phyloP scores from a whole-genome alignment of 2,329 filamentous ascomycete genomes.

The Claviceps purpurea region DNA sequence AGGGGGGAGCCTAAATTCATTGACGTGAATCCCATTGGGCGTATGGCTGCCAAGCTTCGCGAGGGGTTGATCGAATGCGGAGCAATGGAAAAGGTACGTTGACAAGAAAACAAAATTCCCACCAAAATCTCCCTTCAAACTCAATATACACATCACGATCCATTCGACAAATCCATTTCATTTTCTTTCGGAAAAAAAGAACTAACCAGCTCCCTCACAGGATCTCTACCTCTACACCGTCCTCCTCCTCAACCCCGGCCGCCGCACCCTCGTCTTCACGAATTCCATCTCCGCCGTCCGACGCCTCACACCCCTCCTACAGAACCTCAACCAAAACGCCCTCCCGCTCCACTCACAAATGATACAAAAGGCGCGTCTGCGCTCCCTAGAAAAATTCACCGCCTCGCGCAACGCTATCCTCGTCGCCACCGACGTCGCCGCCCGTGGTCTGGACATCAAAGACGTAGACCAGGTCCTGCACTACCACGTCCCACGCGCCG shows the following conservation, averaged over 20 bases:
- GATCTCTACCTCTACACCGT: slow-evolving; percentile 89
- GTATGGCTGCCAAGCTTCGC: slow-evolving; percentile 75
- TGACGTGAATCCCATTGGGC: slow-evolving; percentile 76
- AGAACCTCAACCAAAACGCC: slow-evolving; percentile 65
- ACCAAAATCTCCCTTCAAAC: not conserved
- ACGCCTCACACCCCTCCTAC: slow-evolving; percentile 69
- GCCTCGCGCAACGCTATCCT: slow-evolving; percentile 55
- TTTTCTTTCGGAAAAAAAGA: not conserved
- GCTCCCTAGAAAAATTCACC: slow-evolving; percentile 81
- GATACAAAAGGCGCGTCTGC: slow-evolving; percentile 88
- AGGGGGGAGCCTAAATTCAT: slow-evolving; percentile 77
- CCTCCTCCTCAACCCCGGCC: slow-evolving; percentile 66
- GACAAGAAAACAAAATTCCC: not conserved
- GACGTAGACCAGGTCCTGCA: slow-evolving; percentile 82
- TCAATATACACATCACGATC: not conserved
- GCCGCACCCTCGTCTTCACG: slow-evolving; percentile 79
- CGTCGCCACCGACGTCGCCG: slow-evolving; percentile 86
- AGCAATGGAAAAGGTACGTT: slow-evolving; percentile 72
- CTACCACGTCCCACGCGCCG: slow-evolving; percentile 85
- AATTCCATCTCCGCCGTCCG: slow-evolving; percentile 92
- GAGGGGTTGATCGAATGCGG: slow-evolving; percentile 88
- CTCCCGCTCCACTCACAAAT: slow-evolving; percentile 83
- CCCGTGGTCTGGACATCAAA: slow-evolving; percentile 85
- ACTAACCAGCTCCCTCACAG: slow-evolving; percentile 23
- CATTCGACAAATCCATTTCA: not conserved